phyloP scores from a whole-genome alignment of 371 early-diverging fungal genomes.

The Mortierella sp. region DNA sequence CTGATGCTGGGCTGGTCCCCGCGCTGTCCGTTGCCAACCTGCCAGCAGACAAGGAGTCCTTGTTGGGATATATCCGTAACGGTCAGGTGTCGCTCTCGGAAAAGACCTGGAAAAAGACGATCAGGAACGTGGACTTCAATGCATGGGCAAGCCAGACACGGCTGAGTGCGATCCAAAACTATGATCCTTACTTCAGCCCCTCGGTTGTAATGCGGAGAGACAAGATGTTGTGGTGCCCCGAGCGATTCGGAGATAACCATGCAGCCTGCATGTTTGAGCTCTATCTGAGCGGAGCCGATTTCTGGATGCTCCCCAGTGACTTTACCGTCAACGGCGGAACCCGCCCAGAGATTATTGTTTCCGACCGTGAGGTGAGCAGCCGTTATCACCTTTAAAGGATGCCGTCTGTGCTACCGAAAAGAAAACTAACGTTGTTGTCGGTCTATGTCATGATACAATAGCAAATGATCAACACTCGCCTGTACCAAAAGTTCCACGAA shows the following conservation, averaged over 20 bases:
- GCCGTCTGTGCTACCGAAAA: not conserved
- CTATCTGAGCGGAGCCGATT: conserved; percentile 69
- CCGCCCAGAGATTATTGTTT: conserved; percentile 27
- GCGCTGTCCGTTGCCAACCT: conserved; percentile 22
- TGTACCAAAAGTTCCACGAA: conserved; percentile 60
- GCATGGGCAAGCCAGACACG: conserved; percentile 44
- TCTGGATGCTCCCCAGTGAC: conserved; percentile 70
- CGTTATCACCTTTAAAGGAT: not conserved
- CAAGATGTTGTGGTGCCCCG: conserved; percentile 66
- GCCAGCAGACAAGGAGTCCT: conserved; percentile 33
- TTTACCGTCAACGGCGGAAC: conserved; percentile 61
- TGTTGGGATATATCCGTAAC: conserved; percentile 28
- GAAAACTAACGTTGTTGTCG: not conserved
- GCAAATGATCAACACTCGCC: conserved; percentile 58
- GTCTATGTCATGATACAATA: conserved; percentile 6
- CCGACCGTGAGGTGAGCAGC: conserved; percentile 51
- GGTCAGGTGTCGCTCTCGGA: conserved; percentile 48
- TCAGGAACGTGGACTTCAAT: conserved; percentile 54
- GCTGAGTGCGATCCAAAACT: conserved; percentile 56
- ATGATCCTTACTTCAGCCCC: conserved; percentile 55
- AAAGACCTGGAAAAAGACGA: conserved; percentile 57
- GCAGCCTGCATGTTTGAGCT: conserved; percentile 74
- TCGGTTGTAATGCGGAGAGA: conserved; percentile 53
- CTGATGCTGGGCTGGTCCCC: conserved; percentile 29
- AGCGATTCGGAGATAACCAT: conserved; percentile 74